Conservation (phyloP, 192 early-diverging fungal species). For the Cetraspora pellucida region DNA sequence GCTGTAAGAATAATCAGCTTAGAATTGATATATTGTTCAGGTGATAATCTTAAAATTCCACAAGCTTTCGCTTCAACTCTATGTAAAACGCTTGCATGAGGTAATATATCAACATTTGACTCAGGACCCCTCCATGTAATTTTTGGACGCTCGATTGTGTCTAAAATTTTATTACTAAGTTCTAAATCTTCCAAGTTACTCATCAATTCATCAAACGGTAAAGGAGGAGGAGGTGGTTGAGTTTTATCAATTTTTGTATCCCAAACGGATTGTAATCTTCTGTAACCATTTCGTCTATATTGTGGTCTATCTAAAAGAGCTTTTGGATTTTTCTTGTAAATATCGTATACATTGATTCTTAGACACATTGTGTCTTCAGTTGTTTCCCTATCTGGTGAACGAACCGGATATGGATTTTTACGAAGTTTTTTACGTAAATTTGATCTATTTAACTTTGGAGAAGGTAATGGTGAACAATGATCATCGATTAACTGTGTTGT, state of each 20-base stretch:
- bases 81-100: constrained; percentile 52
- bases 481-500: neutral
- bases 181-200: neutral
- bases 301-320: constrained; percentile 2
- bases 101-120: neutral
- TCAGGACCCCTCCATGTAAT: constrained; percentile 1
- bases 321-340: constrained; percentile 17
- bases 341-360: neutral
- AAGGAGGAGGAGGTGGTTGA: constrained; percentile 7
- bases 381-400: neutral
- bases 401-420: constrained; percentile 7
- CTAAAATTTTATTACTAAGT: neutral
- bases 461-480: neutral
- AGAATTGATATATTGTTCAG: constrained; percentile 79
- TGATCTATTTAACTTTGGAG: neutral
- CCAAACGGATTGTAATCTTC: neutral
- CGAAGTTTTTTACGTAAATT: constrained; percentile 6
- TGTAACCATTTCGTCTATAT: neutral
- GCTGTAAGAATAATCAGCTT: constrained; percentile 75
- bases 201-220: neutral
- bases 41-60: constrained; percentile 76
- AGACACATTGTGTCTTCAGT: neutral
- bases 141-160: neutral
- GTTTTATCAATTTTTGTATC: constrained; percentile 15
- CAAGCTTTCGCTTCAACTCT: constrained; percentile 71